Evolutionary conservation across 176 grass and related monocot genomes (phyloP).

Genomic region (Eragrostis curvula): DNA sequence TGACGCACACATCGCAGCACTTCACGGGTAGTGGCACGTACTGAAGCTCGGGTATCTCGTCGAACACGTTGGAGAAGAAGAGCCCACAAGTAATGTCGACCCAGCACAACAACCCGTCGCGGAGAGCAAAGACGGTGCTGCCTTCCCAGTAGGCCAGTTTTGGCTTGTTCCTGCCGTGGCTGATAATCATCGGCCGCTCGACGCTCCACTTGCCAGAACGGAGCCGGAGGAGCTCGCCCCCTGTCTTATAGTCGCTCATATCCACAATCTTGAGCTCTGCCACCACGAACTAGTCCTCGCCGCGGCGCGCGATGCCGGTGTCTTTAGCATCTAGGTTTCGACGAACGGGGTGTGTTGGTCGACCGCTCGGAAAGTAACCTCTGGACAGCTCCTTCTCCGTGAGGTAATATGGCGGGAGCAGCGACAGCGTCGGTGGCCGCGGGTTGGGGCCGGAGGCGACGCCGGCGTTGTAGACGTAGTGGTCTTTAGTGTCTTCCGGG

Average conservation of each 20-base stretch:
- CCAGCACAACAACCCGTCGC: neutral
- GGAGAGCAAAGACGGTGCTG: neutral
- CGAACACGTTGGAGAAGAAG: neutral
- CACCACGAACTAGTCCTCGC: neutral
- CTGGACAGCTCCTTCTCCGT: no score
- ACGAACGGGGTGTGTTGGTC: no score
- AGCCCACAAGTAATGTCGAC: neutral
- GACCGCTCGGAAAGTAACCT: no score
- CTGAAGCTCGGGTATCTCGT: neutral
- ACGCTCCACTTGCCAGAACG: neutral
- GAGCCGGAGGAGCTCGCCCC: neutral
- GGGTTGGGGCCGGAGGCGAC: no score
- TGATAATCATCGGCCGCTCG: neutral
- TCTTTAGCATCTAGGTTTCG: neutral
- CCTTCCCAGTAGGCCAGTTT: neutral
- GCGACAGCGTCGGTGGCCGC: neutral
- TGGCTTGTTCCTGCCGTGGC: neutral
- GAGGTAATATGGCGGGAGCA: neutral
- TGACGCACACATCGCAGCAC: neutral
- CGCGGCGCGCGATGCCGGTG: neutral
- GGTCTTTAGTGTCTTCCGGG: neutral
- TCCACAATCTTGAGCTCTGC: neutral
- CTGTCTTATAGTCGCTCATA: neutral
- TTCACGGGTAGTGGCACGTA: neutral
- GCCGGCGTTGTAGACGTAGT: neutral